A percentile compares a stretch with the other conserved stretches of the same genome.
Evolutionary conservation across 2,329 filamentous ascomycete species (phyloP).

Genomic region (Coleophoma crateriformis): DNA sequence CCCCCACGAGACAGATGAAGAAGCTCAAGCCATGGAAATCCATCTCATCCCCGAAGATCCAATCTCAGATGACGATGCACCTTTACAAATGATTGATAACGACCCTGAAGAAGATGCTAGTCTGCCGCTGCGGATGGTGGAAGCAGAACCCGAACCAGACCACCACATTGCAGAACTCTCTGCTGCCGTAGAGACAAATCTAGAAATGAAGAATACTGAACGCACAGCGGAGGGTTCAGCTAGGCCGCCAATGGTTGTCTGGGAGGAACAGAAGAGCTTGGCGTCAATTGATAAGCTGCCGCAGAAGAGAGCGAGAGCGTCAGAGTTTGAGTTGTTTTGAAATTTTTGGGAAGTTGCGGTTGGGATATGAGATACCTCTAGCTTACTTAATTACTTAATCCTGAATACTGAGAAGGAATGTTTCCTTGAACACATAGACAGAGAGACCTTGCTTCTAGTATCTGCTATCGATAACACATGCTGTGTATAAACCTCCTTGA

Average conservation of each 20-base stretch:
- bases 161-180: neutral
- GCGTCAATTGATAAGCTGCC: neutral
- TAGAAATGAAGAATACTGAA: neutral
- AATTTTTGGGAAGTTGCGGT: neutral
- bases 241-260: neutral
- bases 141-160: neutral
- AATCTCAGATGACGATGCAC: neutral
- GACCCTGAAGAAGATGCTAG: neutral
- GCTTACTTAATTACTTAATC: too few relatives aligned
- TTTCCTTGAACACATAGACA: too few relatives aligned
- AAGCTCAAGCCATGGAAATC: too few relatives aligned
- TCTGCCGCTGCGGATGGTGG: neutral
- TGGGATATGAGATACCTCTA: too few relatives aligned
- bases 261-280: neutral
- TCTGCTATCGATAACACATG: too few relatives aligned
- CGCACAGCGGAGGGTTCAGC: neutral
- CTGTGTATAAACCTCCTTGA: too few relatives aligned
- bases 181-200: neutral
- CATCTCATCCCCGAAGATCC: neutral
- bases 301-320: neutral
- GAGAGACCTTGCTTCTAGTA: too few relatives aligned
- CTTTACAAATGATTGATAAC: slow-evolving; percentile 1
- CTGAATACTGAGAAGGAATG: too few relatives aligned
- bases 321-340: neutral
- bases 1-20: neutral